Percentiles rank a stretch among this genome's conserved stretches.
These are phyloP conservation scores for Aspergillus funiculosus DNA, from an alignment of 495 filamentous ascomycete species.

Conservation along the genomic window DNA sequence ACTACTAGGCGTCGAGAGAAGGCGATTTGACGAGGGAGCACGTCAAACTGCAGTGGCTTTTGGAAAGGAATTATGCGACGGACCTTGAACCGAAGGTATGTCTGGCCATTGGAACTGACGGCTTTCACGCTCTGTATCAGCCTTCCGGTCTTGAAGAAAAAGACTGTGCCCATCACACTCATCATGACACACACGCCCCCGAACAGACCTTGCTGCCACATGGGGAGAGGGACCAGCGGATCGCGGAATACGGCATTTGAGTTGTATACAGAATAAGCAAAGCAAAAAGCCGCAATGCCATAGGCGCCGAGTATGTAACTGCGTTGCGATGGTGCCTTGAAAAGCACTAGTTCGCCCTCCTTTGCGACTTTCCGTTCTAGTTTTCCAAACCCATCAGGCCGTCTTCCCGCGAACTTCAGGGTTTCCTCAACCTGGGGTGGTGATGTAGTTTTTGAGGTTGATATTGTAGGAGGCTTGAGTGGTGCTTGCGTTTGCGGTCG, in stretches of 20 bases:
- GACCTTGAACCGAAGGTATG: slow-evolving; percentile 33
- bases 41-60: slow-evolving; percentile 36
- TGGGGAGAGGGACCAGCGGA: slow-evolving; percentile 27
- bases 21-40: slow-evolving; percentile 33
- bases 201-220: slow-evolving; percentile 37
- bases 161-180: slow-evolving; percentile 41
- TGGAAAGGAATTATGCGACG: slow-evolving; percentile 40
- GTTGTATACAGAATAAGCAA: slow-evolving; percentile 51
- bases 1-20: slow-evolving; percentile 34
- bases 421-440: slow-evolving; percentile 15
- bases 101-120: slow-evolving; percentile 27
- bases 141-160: slow-evolving; percentile 31
- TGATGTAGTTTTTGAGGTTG: slow-evolving; percentile 15
- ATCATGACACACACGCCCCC: slow-evolving; percentile 40
- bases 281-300: slow-evolving; percentile 49
- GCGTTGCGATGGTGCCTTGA: slow-evolving; percentile 56
- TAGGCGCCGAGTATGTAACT: slow-evolving; percentile 54
- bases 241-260: slow-evolving; percentile 41
- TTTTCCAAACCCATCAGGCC: slow-evolving; percentile 26
- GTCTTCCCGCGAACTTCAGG: slow-evolving; percentile 25
- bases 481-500: slow-evolving; percentile 11
- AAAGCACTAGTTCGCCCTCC: slow-evolving; percentile 46
- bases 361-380: slow-evolving; percentile 34
- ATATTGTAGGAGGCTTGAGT: slow-evolving; percentile 10
- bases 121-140: slow-evolving; percentile 36